These are phyloP conservation scores for Effrenium voratum DNA, from an alignment of 73 alveolate species.

Conservation along the genomic window DNA sequence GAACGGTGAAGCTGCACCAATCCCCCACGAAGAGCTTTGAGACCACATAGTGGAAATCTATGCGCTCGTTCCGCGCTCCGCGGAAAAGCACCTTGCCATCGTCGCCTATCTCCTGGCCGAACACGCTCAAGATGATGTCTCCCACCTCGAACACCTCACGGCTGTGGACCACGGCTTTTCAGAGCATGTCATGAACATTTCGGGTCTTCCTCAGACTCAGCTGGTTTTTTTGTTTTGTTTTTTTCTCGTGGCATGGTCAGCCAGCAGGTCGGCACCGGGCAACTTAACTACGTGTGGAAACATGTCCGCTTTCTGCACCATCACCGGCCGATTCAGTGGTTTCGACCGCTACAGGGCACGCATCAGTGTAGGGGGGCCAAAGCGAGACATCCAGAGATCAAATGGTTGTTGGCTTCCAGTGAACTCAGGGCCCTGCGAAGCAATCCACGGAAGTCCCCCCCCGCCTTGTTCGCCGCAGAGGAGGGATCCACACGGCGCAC, in stretches of 20 bases:
- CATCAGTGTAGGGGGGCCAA: too few species aligned
- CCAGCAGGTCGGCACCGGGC: too few species aligned
- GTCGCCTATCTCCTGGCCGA: conserved; percentile 81
- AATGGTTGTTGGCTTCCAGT: too few species aligned
- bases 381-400: too few species aligned
- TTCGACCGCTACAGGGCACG: too few species aligned
- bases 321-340: too few species aligned
- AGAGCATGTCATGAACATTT: too few species aligned
- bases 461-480: conserved; percentile 69
- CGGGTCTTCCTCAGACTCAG: too few species aligned
- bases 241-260: too few species aligned
- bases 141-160: conserved; percentile 52
- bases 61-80: conserved; percentile 19
- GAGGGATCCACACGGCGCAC: conserved; percentile 67
- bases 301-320: too few species aligned
- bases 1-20: conserved; percentile 31
- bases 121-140: conserved; percentile 46
- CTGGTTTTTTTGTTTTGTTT: too few species aligned
- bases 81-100: conserved; percentile 89
- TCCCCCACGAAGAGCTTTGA: conserved; percentile 76
- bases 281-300: too few species aligned
- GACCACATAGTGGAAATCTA: conserved; percentile 75
- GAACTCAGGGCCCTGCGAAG: neutral
- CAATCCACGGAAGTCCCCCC: neutral
- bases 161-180: neutral